A percentile compares a stretch with the other conserved stretches of the same genome.
Conservation (phyloP, 495 filamentous ascomycete species). For the Penicillium nucicola region DNA sequence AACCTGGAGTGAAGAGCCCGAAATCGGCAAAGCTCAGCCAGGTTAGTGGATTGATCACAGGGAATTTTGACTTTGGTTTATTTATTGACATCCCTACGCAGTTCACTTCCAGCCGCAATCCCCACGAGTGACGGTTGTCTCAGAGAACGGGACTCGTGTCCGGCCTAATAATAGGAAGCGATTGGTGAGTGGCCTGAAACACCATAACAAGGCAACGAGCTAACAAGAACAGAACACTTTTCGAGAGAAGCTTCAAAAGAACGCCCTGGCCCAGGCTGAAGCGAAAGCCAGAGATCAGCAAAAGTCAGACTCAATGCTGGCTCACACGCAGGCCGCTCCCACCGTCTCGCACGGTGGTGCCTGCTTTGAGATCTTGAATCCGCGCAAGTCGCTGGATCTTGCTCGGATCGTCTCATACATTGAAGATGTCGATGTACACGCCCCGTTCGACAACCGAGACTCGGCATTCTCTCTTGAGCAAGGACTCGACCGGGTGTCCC, state of each 20-base stretch:
- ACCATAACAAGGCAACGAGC: slow-evolving; percentile 10
- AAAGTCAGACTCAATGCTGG: slow-evolving; percentile 34
- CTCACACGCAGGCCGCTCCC: slow-evolving; percentile 22
- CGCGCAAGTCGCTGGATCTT: slow-evolving; percentile 38
- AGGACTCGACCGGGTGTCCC: slow-evolving; percentile 19
- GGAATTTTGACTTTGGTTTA: neutral
- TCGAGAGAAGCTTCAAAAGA: slow-evolving; percentile 32
- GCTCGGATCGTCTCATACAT: slow-evolving; percentile 42
- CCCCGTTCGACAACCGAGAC: slow-evolving; percentile 15
- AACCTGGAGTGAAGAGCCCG: slow-evolving; percentile 31
- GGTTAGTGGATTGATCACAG: slow-evolving; percentile 14
- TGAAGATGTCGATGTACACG: slow-evolving; percentile 36
- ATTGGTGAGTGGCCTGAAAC: slow-evolving; percentile 27
- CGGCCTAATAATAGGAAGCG: slow-evolving; percentile 29
- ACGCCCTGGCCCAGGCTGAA: slow-evolving; percentile 16
- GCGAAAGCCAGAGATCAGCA: slow-evolving; percentile 16
- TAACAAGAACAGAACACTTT: slow-evolving; percentile 37
- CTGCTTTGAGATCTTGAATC: slow-evolving; percentile 47
- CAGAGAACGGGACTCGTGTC: slow-evolving; percentile 18
- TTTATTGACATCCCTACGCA: slow-evolving; percentile 17
- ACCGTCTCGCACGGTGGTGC: slow-evolving; percentile 41
- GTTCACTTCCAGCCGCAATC: slow-evolving; percentile 11
- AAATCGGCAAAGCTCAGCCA: slow-evolving; percentile 24
- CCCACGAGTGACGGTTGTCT: slow-evolving; percentile 25
- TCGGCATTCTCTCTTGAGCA: slow-evolving; percentile 22